phyloP scores from a whole-genome alignment of 805 yeast species.

The Metschnikowia koreensis region DNA sequence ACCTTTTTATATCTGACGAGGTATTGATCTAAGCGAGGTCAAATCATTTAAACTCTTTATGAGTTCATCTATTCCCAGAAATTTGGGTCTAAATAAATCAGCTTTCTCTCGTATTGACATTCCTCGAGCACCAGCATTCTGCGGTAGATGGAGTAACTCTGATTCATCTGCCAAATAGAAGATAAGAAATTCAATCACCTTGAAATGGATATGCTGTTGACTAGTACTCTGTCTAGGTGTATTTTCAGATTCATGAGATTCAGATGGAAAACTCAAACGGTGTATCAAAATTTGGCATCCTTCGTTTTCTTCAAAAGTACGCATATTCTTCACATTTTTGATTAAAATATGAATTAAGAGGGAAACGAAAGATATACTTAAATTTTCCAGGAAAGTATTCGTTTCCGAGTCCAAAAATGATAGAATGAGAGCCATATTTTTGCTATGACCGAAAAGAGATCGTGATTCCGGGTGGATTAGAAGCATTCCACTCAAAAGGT shows the following conservation, averaged over 20 bases:
- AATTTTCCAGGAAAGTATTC: slow-evolving; percentile 12
- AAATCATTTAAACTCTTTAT: slow-evolving; percentile 37
- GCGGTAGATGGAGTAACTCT: slow-evolving; percentile 10
- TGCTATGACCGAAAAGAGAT: slow-evolving; percentile 41
- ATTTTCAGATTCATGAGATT: neutral
- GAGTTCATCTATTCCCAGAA: slow-evolving; percentile 40
- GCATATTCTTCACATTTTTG: slow-evolving; percentile 52
- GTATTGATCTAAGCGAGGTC: slow-evolving; percentile 5
- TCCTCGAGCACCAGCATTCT: slow-evolving; percentile 3
- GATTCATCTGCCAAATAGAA: slow-evolving; percentile 68
- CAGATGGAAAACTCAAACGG: slow-evolving; percentile 23
- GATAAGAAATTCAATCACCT: slow-evolving; percentile 65
- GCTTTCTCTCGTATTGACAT: slow-evolving; percentile 30
- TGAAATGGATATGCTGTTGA: slow-evolving; percentile 55
- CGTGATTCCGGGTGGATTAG: slow-evolving; percentile 59
- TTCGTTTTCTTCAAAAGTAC: slow-evolving; percentile 54
- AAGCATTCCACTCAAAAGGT: slow-evolving; percentile 57
- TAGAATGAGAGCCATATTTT: slow-evolving; percentile 39
- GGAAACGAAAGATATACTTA: slow-evolving; percentile 43
- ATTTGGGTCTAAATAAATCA: slow-evolving; percentile 33
- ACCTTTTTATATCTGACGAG: neutral
- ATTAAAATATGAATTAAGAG: slow-evolving; percentile 58
- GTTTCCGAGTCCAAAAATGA: slow-evolving; percentile 20
- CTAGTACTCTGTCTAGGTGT: neutral
- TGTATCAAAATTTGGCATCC: slow-evolving; percentile 56